These are phyloP conservation scores for Russula foetens DNA, from an alignment of 768 basidiomycete genomes.

Conservation along the genomic window DNA sequence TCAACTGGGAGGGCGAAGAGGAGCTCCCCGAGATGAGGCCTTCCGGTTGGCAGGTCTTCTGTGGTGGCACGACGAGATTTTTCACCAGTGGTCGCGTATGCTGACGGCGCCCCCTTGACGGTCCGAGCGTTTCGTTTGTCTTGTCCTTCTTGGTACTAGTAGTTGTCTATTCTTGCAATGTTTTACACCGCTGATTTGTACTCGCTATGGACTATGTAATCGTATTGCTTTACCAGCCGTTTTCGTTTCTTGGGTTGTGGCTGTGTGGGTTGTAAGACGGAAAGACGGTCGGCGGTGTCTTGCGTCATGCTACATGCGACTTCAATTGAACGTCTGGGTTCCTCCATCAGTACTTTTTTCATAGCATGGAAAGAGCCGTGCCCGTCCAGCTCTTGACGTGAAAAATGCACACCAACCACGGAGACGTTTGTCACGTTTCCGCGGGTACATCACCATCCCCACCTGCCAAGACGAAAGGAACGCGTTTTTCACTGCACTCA, in stretches of 20 bases:
- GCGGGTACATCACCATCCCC: constrained; percentile 4
- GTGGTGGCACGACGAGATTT: not conserved
- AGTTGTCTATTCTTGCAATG: not conserved
- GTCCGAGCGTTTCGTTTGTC: no score
- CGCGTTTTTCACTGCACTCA: not conserved
- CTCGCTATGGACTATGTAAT: not conserved
- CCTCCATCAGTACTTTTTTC: no score
- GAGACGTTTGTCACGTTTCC: constrained; percentile 2
- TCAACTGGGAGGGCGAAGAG: not conserved
- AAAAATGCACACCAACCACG: not conserved
- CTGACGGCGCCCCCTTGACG: not conserved
- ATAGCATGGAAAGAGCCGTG: not conserved
- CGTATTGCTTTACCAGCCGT: no score
- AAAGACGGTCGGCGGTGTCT: no score
- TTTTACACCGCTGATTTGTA: not conserved
- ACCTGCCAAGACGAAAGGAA: not conserved
- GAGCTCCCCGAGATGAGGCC: constrained; percentile 1
- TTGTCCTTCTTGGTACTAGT: no score
- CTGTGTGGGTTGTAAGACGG: no score
- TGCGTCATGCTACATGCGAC: no score
- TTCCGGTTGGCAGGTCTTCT: not conserved
- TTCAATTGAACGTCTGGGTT: no score
- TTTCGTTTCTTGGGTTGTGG: no score
- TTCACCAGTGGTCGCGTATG: not conserved
- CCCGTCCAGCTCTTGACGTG: not conserved